These are phyloP conservation scores for Scheffersomyces spartinae DNA, from an alignment of 805 yeast species.

Conservation along the genomic window DNA sequence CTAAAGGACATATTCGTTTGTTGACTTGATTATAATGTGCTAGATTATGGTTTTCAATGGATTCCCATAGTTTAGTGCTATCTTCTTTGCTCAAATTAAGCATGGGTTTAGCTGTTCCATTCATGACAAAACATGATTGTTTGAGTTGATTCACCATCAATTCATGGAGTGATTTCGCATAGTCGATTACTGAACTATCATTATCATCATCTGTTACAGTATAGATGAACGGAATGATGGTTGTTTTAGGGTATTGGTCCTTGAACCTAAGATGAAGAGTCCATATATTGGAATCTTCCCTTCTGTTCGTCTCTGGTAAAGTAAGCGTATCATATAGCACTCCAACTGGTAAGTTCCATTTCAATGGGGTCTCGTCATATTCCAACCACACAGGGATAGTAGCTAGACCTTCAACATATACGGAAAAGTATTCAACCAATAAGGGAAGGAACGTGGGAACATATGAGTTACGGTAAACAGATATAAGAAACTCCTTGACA, in stretches of 20 bases:
- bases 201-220: background rate
- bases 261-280: constrained; percentile 17
- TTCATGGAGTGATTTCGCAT: constrained; percentile 25
- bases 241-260: constrained; percentile 15
- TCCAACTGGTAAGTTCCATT: constrained; percentile 76
- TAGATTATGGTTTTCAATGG: constrained; percentile 28
- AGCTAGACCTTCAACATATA: constrained; percentile 2
- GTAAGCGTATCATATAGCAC: constrained; percentile 44
- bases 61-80: constrained; percentile 45
- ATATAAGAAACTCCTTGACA: constrained; percentile 9
- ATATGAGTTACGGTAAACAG: constrained; percentile 37
- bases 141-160: constrained; percentile 72
- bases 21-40: constrained; percentile 13
- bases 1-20: constrained; percentile 11
- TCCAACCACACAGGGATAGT: constrained; percentile 63
- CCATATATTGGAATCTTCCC: constrained; percentile 15
- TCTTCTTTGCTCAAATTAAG: constrained; percentile 63
- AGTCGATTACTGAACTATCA: constrained; percentile 8
- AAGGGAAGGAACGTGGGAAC: constrained; percentile 30
- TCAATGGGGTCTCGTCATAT: constrained; percentile 48
- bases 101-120: constrained; percentile 71
- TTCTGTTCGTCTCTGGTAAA: constrained; percentile 13
- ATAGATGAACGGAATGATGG: constrained; percentile 19
- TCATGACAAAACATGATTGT: constrained; percentile 65
- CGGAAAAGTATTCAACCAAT: constrained; percentile 31